Base-by-base conservation (phyloP, 768 basidiomycete species). In the Daedalea quercina region DNA sequence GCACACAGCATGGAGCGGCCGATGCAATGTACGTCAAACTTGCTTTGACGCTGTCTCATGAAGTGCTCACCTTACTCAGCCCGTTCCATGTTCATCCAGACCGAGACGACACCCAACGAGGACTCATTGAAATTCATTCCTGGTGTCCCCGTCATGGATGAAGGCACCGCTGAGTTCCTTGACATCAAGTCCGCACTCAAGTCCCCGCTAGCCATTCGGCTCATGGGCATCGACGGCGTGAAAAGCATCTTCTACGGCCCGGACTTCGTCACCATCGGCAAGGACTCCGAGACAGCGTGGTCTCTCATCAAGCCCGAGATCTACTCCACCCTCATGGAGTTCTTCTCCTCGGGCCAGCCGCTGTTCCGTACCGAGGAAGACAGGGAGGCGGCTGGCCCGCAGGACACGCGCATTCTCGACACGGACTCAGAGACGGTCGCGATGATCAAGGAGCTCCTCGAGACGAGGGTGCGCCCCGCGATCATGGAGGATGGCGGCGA, bases 401-500 rank as follows among this genome's bases (percentile, higher is more conserved):
- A 93, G 67, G 96, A 98, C 67, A 97, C 94, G 9, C 79, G 78
- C 50, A 95, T 98, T 57, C 71, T 98, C 23, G 95, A 97, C 60
- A 90, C 87, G 2, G 96, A 99, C 67, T 87, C 89, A 20, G 96
- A 98, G 68, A 90, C 92, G 2, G 92, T 99, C 2, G 96, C 92
- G 8, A 99, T 98, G 95, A 94, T 99, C 61, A 99, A 99, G 68
- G 96, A 99, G 66, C 67, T 98, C 35, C 73, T 99, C 47, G 95
- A 97, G 65, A 98, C 94, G 2, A 74, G 96, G 13, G 93, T 99
- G 17, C 74, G 96, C 51, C 96, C 96, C 4, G 90, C 94, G 3
- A 98, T 99, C 55, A 94, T 94, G 90, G 96, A 98, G 67, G 95
- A 99, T 52, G 96, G 96, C 0, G 96, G 96, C 1, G 96, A 98